Base-by-base conservation (phyloP, 2,329 filamentous ascomycete species). In the Paecilomyces formosus region DNA sequence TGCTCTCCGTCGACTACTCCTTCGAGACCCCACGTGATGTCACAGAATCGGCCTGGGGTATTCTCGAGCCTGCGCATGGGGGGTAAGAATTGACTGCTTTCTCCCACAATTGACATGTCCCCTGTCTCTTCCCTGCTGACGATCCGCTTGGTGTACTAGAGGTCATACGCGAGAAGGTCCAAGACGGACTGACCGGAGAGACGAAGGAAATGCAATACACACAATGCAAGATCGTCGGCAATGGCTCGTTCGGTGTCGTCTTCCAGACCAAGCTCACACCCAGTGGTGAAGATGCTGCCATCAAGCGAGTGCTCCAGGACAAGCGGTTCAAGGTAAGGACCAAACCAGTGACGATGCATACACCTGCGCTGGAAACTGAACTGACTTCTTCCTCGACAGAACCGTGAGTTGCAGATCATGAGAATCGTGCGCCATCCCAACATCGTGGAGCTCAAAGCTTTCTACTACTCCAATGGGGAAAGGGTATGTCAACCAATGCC, bases 401-500 rank as follows among this genome's bases (percentile, higher is more conserved):
- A 99, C 75, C 92, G 94, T 78, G 94, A 99, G 76, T 84, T 99
- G 67, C 94, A 99, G 77, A 99, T 99, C 74, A 99, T 99, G 94
- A 89, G 94, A 73, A 99, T 99, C 73, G 94, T 99, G 70, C 88
- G 93, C 72, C 94, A 99, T 76, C 94, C 94, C 58, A 99, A 99
- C 78, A 97, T 99, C 70, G 94, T 99, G 61, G 92, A 97, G 77
- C 83, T 99, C 64, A 99, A 99, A 81, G 94, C 94, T 56, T 99
- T 99, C 80, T 99, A 97, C 80, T 99, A 97, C 80, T 97, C 93
- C 68, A 99, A 97, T 74, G 94, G 94, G 72, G 94, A 99, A 77
- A 87, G 94, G 77, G 94, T 99, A 86, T 68, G 83, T 80, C 62
- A 15, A 8, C 21, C 21, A n/a, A 28, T 28, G 18, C 8, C 21